Base-by-base conservation (phyloP, 2,329 filamentous ascomycete genomes). In the Cercospora canescens region DNA sequence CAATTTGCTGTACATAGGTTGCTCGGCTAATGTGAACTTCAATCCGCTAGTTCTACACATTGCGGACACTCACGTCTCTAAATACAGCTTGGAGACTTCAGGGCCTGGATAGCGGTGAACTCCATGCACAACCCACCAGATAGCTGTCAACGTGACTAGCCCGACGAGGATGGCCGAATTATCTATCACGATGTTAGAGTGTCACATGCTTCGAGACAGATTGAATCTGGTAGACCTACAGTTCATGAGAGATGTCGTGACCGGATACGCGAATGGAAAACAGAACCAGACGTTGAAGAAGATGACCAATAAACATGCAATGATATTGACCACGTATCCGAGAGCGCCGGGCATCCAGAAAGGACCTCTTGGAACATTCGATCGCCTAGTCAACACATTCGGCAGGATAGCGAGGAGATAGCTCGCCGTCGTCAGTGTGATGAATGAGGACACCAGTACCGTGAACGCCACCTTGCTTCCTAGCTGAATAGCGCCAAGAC, bases 161-260 rank as follows among this genome's bases (percentile, higher is more conserved):
- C 85, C 83, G 18, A 81, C 81, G 24, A 87, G 74, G 63, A 86
- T 85, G 3, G 86, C 85, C 66, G 81, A 84, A 73, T 85, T 87
- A 81, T 64, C 79, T 74, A 82, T 80, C 11, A 83, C 81, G 55
- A 84, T 68, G 2, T 79, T 74, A 69, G 67, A 56, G 35, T 37
- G n/a, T 7, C 34, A 9, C 24, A 11, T 11, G 54, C 28, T 9
- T 32, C 9, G 5, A 9, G 9, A 32, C 18, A 21, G 28, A 11
- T 77, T 83, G 21, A 82, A 80, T 82, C 66, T 2, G 24, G 39
- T 37, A 37, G 18, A 78, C 82, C 79, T 71, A 84, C 82, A 72
- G 32, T 74, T 73, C 73, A 74, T 73, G n/a, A 71, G 48, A 30
- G 63, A 65, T 4, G 74, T 57, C 0, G 71, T 68, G 12, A 76